These are phyloP conservation scores for Ophioceras dolichostomum DNA, from an alignment of 2,329 filamentous ascomycete genomes.

Conservation along the genomic window DNA sequence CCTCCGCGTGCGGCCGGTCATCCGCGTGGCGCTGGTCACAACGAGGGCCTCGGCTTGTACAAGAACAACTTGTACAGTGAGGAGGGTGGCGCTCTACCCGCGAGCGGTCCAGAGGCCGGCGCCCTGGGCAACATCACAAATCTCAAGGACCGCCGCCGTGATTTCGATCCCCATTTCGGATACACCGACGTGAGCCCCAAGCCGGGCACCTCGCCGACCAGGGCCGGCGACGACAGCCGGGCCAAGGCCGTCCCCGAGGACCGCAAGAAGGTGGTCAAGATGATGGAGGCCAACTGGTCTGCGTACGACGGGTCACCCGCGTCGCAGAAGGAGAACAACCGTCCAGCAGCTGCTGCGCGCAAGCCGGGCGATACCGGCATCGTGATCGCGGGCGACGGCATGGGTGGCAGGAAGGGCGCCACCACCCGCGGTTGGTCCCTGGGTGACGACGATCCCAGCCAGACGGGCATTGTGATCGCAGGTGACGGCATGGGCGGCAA, in stretches of 20 bases:
- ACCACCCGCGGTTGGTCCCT: conserved; percentile 47
- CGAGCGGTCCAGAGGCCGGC: conserved; percentile 22
- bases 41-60: conserved; percentile 62
- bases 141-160: conserved; percentile 58
- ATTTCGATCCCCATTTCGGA: conserved; percentile 67
- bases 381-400: conserved; percentile 47
- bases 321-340: conserved; percentile 38
- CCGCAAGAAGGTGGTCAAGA: conserved; percentile 58
- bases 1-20: conserved; percentile 31
- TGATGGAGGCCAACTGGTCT: conserved; percentile 56
- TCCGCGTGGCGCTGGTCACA: conserved; percentile 45
- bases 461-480: conserved; percentile 30
- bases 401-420: conserved; percentile 45
- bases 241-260: conserved; percentile 36
- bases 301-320: conserved; percentile 41
- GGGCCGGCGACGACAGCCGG: too few relatives aligned
- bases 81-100: conserved; percentile 33
- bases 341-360: conserved; percentile 14
- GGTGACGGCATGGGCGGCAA: conserved; percentile 56
- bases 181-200: conserved; percentile 57
- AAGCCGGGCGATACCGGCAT: conserved; percentile 22
- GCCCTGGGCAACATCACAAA: conserved; percentile 60
- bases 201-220: conserved; percentile 19
- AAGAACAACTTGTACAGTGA: conserved; percentile 61
- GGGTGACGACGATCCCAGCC: conserved; percentile 34